Conservation (phyloP, 2,329 filamentous ascomycete genomes). For the Epichloe sylvatica region DNA sequence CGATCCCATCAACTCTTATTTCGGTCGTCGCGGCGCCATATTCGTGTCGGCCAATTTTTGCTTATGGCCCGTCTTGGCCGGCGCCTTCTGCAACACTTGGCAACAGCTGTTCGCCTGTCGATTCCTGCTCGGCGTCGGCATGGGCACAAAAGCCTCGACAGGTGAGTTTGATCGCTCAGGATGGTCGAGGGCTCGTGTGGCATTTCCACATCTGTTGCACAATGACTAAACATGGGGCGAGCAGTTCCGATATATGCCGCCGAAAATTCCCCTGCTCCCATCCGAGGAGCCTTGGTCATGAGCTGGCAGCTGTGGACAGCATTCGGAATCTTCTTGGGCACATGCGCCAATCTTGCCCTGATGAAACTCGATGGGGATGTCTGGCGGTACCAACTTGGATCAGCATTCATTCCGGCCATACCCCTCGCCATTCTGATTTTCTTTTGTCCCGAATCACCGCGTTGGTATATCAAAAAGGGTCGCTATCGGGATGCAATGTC, state of each 20-base stretch:
- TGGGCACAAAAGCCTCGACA: slow-evolving; percentile 58
- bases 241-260: slow-evolving; percentile 60
- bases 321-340: slow-evolving; percentile 49
- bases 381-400: slow-evolving; percentile 52
- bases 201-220: background rate
- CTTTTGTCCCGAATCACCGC: slow-evolving; percentile 51
- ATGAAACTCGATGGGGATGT: slow-evolving; percentile 22
- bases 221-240: background rate
- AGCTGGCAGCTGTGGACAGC: slow-evolving; percentile 61
- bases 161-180: slow-evolving; percentile 16
- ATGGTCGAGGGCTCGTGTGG: background rate
- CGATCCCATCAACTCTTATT: slow-evolving; percentile 40
- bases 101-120: slow-evolving; percentile 55
- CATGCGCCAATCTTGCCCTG: slow-evolving; percentile 42
- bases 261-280: slow-evolving; percentile 54
- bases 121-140: slow-evolving; percentile 62
- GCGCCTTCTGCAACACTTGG: slow-evolving; percentile 59
- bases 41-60: slow-evolving; percentile 64
- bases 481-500: slow-evolving; percentile 46
- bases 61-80: slow-evolving; percentile 55
- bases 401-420: slow-evolving; percentile 47
- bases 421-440: slow-evolving; percentile 46
- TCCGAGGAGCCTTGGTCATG: slow-evolving; percentile 69
- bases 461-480: slow-evolving; percentile 55
- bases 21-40: slow-evolving; percentile 40